phyloP scores from a whole-genome alignment of 75 land plant species.

The Cryptomeria japonica region DNA sequence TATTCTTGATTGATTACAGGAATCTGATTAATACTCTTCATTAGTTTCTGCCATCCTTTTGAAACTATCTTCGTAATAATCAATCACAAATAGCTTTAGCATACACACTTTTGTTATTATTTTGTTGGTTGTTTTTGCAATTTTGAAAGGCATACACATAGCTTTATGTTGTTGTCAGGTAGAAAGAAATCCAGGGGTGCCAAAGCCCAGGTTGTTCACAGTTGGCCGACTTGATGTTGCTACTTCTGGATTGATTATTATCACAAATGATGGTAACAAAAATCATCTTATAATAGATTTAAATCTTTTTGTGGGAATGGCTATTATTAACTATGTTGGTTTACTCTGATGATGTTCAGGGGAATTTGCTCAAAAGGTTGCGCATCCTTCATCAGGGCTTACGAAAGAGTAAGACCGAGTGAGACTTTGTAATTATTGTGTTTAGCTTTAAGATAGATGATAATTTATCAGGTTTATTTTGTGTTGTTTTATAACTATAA shows the following conservation, averaged over 20 bases:
- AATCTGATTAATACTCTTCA: neutral
- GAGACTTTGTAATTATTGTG: neutral
- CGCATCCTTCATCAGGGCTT: conserved; percentile 92
- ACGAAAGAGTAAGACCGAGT: conserved; percentile 80
- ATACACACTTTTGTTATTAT: neutral
- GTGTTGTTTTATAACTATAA: neutral
- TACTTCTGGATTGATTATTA: conserved; percentile 91
- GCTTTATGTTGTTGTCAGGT: conserved; percentile 39
- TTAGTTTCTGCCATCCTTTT: neutral
- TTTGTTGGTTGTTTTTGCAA: neutral
- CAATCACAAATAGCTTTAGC: neutral
- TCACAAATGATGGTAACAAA: conserved; percentile 92
- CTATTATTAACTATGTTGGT: neutral
- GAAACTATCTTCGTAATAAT: neutral
- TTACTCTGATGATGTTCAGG: conserved; percentile 44
- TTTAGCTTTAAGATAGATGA: neutral
- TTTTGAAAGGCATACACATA: neutral
- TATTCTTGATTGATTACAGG: conserved; percentile 9
- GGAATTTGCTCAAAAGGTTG: conserved; percentile 87
- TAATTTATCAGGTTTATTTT: neutral
- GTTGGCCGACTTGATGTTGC: conserved; percentile 99
- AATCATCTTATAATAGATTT: neutral
- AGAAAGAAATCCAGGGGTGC: conserved; percentile 67
- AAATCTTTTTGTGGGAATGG: neutral
- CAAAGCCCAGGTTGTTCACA: conserved; percentile 88